A percentile compares a stretch with the other conserved stretches of the same genome.
phyloP scores from a whole-genome alignment of 768 basidiomycete species.

The Rhizopogon vulgaris region DNA sequence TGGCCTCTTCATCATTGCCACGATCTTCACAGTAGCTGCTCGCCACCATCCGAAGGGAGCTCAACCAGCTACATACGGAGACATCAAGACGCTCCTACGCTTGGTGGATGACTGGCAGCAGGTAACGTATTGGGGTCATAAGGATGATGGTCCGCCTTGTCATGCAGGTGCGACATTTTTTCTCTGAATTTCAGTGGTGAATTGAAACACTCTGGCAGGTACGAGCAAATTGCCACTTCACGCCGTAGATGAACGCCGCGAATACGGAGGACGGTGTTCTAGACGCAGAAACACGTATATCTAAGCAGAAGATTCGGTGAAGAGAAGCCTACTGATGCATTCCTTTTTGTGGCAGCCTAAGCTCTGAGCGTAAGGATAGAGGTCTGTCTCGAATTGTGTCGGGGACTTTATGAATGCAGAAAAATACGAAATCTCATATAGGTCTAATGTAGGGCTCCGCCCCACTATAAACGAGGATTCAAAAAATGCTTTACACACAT shows the following conservation, averaged over 20 bases:
- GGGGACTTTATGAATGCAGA: too few species aligned
- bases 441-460: too few species aligned
- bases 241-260: too few species aligned
- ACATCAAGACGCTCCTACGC: slow-evolving; percentile 11
- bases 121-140: slow-evolving; percentile 24
- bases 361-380: too few species aligned
- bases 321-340: too few species aligned
- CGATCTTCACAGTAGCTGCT: background rate
- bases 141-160: slow-evolving; percentile 1
- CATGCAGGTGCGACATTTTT: slow-evolving; percentile 13
- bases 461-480: too few species aligned
- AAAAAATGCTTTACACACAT: too few species aligned
- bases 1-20: background rate
- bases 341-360: too few species aligned
- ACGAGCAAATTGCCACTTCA: background rate
- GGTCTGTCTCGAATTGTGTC: too few species aligned
- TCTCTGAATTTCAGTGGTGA: background rate
- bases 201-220: background rate
- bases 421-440: too few species aligned
- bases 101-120: slow-evolving; percentile 13
- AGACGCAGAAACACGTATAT: background rate
- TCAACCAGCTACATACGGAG: slow-evolving; percentile 10
- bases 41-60: background rate
- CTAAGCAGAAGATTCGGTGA: too few species aligned
- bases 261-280: background rate